phyloP scores from a whole-genome alignment of 202 grass and related monocot species.

The Bolboschoenoplectus hybrid region DNA sequence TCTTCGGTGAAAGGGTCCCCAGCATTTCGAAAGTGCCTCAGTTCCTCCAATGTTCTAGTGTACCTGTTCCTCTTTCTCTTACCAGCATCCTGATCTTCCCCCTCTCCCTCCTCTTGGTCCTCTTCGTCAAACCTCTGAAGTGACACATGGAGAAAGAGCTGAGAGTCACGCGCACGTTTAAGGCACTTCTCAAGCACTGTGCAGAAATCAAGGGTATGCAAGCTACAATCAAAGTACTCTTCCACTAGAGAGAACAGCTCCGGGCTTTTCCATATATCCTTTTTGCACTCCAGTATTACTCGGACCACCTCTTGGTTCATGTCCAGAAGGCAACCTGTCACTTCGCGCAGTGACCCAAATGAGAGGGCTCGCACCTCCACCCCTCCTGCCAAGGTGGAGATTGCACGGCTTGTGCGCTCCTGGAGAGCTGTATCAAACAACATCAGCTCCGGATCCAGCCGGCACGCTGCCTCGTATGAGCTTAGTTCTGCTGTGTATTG shows the following conservation, averaged over 20 bases:
- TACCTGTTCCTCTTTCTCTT: slow-evolving; percentile 48
- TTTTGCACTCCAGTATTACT: slow-evolving; percentile 93
- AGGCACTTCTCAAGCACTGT: slow-evolving; percentile 97
- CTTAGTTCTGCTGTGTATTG: slow-evolving; percentile 53
- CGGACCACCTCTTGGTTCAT: slow-evolving; percentile 99
- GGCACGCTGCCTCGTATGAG: slow-evolving; percentile 91
- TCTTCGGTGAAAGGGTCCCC: slow-evolving; percentile 90
- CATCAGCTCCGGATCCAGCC: slow-evolving; percentile 76
- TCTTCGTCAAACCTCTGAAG: slow-evolving; percentile 89
- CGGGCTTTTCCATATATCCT: slow-evolving; percentile 94
- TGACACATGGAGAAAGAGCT: slow-evolving; percentile 88
- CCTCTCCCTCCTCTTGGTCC: slow-evolving; percentile 36
- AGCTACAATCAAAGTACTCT: slow-evolving; percentile 94
- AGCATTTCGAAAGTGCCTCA: slow-evolving; percentile 73
- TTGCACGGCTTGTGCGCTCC: slow-evolving; percentile 77
- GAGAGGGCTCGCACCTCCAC: slow-evolving; percentile 86
- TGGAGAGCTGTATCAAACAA: slow-evolving; percentile 85
- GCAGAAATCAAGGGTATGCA: slow-evolving; percentile 96
- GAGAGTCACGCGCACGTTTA: slow-evolving; percentile 82
- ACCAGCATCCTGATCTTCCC: slow-evolving; percentile 40
- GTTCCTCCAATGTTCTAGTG: slow-evolving; percentile 73
- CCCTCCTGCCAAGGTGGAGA: slow-evolving; percentile 82
- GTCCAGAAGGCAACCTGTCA: slow-evolving; percentile 90
- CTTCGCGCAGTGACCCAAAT: slow-evolving; percentile 76
- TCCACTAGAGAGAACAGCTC: slow-evolving; percentile 89